A percentile compares a stretch with the other conserved stretches of the same genome.
Conservation (phyloP, 1,284 basidiomycete species). For the Cronartium ribicola region DNA sequence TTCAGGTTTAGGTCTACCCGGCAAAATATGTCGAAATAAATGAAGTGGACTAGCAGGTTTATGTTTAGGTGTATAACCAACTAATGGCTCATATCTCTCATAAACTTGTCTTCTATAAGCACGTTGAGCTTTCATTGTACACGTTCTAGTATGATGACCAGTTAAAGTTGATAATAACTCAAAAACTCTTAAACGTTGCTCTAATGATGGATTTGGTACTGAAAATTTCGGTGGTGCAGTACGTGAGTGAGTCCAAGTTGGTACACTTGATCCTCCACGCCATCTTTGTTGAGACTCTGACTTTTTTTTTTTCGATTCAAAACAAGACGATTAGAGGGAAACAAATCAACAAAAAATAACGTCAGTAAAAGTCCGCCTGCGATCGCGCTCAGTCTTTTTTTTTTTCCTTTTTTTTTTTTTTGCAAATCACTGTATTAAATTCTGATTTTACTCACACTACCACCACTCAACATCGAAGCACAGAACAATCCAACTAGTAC, state of each 20-base stretch:
- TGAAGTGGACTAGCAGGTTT: slow-evolving; percentile 51
- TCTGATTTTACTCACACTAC: neutral
- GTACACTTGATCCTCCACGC: slow-evolving; percentile 34
- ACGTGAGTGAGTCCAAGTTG: slow-evolving; percentile 41
- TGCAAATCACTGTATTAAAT: neutral
- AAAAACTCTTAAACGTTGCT: slow-evolving; percentile 76
- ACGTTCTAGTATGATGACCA: slow-evolving; percentile 80
- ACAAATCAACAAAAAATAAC: neutral
- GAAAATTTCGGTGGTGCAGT: slow-evolving; percentile 35
- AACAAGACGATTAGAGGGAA: neutral
- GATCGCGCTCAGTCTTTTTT: no score
- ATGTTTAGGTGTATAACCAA: slow-evolving; percentile 65
- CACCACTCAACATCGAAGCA: slow-evolving; percentile 19
- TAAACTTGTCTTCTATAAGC: slow-evolving; percentile 75
- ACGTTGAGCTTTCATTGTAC: slow-evolving; percentile 73
- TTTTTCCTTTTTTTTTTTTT: no score
- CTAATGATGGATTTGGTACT: slow-evolving; percentile 50
- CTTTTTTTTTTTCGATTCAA: neutral
- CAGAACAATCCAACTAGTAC: slow-evolving; percentile 35
- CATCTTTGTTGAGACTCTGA: slow-evolving; percentile 18
- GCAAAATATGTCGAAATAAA: slow-evolving; percentile 61
- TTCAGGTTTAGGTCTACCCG: slow-evolving; percentile 48
- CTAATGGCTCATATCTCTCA: slow-evolving; percentile 73
- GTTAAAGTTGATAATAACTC: slow-evolving; percentile 77
- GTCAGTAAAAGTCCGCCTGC: neutral